Evolutionary conservation across 495 filamentous ascomycete genomes (phyloP), one percentile per base, ranked within the genome.

Genomic region (Aspergillus heteromorphus): DNA sequence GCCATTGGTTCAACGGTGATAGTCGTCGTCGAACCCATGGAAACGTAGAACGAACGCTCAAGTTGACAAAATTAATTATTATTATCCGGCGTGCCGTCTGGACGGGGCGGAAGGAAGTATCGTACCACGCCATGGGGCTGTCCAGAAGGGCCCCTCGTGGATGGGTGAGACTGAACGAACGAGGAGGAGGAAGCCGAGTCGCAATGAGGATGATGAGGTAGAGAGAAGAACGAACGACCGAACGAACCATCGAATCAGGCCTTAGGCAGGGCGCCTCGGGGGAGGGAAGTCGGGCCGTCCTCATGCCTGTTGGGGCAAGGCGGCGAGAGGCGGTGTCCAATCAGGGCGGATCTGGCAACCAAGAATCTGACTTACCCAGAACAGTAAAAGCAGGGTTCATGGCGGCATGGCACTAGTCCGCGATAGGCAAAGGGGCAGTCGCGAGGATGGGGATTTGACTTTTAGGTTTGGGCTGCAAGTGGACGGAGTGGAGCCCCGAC

Each of bases 381-480:
- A 48, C 36, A 23, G 57, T 48, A 60, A 60, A 60, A 60, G 57
- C 45, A 59, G 53, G 53, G 42, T 43, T 52, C 30, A 40, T n/a
- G 14, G 40, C 34, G 19, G 19, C 14, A 14, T 29, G 25, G 42
- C 1, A 16, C 56, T 45, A 59, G 23, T 16, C 51, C 40, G 11
- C 41, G 48, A 59, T 40, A 47, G 40, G 56, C 11, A 51, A 47
- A 51, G 51, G 23, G 45, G 18, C 36, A 13, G 17, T 13, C 30
- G 49, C 21, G 49, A 41, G 47, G 49, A 11, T 51, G 47, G 43
- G 43, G 43, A 47, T 57, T 57, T 38, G 54, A 41, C 16, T 54
- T 59, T 54, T 54, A 54, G 51, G 51, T 59, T 59, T 58, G 51
- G 38, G 29, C 54, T 54, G 51, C 42, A 54, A 57, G 51, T 34